Conservation (phyloP, 371 early-diverging fungal species). For the Neoconidiobolus thromboides region DNA sequence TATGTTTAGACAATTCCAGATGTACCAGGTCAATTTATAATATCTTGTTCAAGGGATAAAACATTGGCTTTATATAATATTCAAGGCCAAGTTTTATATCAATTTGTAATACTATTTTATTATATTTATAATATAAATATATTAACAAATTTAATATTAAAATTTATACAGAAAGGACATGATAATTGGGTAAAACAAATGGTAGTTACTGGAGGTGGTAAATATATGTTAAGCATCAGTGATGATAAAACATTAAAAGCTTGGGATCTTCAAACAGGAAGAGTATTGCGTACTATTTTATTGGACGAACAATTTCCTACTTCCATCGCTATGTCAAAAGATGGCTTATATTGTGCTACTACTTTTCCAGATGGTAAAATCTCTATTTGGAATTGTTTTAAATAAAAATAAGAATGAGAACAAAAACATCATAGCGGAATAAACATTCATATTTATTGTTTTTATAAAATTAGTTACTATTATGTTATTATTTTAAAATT, state of each 20-base stretch:
- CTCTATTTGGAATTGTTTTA: too few relatives aligned
- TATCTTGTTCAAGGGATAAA: constrained; percentile 79
- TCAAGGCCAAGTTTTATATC: constrained; percentile 46
- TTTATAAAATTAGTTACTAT: too few relatives aligned
- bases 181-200: constrained; percentile 89
- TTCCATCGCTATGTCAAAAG: constrained; percentile 6
- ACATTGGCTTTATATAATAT: constrained; percentile 73
- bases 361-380: too few relatives aligned
- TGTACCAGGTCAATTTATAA: constrained; percentile 42
- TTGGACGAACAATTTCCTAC: constrained; percentile 85
- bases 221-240: constrained; percentile 53
- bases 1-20: constrained; percentile 9
- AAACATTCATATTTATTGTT: too few relatives aligned
- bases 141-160: too few relatives aligned
- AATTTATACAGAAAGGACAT: constrained; percentile 45
- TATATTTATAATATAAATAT: neutral
- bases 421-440: too few relatives aligned
- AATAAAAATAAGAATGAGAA: too few relatives aligned
- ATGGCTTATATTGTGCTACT: too few relatives aligned
- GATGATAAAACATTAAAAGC: constrained; percentile 75
- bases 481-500: too few relatives aligned
- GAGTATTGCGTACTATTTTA: constrained; percentile 57
- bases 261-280: constrained; percentile 75
- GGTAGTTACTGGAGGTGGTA: constrained; percentile 59
- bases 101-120: constrained; percentile 25